Evolutionary conservation across 805 yeast species (phyloP).

Genomic region (Hanseniaspora hatyaiensis): DNA sequence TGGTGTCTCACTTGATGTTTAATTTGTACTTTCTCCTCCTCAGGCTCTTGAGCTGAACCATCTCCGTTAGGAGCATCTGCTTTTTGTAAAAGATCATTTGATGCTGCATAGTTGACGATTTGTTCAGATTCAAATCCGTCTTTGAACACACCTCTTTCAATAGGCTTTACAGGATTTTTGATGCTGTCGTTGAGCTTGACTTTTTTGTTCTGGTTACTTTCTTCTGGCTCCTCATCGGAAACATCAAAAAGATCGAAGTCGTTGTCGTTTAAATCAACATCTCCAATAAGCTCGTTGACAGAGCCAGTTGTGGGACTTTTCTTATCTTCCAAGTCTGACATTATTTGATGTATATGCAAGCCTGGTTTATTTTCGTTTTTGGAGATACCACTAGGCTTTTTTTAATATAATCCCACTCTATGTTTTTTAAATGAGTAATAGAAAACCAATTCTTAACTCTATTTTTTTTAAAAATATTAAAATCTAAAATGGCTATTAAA

Average conservation of each 20-base stretch:
- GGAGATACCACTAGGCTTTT: no score
- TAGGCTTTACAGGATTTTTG: conserved; percentile 24
- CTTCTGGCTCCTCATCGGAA: conserved; percentile 22
- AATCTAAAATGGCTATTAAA: no score
- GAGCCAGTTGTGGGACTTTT: background rate
- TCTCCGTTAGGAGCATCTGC: no score
- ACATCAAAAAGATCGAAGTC: conserved; percentile 15
- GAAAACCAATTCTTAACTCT: no score
- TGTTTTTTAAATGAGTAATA: no score
- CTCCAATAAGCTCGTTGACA: conserved; percentile 18
- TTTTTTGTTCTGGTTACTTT: conserved; percentile 15
- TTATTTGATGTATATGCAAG: background rate
- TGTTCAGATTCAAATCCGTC: conserved; percentile 85
- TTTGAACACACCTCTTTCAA: conserved; percentile 45
- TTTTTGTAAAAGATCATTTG: conserved; percentile 48
- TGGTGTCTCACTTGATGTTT: conserved; percentile 95
- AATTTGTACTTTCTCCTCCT: conserved; percentile 50
- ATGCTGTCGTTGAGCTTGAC: conserved; percentile 19
- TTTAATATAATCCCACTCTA: no score
- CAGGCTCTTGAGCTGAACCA: no score
- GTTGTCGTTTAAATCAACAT: conserved; percentile 23
- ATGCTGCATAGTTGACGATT: conserved; percentile 73
- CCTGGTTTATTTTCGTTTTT: no score
- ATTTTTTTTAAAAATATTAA: no score
- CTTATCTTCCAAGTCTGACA: background rate